A percentile compares a stretch with the other conserved stretches of the same genome.
phyloP scores from a whole-genome alignment of 2,329 filamentous ascomycete species.

The Nannizziopsis barbatae region DNA sequence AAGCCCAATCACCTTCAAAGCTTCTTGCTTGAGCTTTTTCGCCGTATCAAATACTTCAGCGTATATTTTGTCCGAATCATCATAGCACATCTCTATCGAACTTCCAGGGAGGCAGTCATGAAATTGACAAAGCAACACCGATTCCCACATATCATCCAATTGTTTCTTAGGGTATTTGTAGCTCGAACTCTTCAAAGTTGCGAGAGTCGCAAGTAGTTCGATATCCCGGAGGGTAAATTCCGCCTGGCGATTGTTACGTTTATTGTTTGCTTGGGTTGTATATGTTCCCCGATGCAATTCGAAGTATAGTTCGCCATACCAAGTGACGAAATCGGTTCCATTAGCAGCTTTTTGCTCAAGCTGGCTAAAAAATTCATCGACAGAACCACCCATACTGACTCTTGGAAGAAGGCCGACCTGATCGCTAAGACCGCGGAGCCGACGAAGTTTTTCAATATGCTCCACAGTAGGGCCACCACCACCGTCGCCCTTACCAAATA shows the following conservation, averaged over 20 bases:
- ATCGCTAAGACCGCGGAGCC: slow-evolving; percentile 85
- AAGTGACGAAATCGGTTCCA: slow-evolving; percentile 69
- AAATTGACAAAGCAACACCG: slow-evolving; percentile 84
- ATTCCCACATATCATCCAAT: slow-evolving; percentile 95
- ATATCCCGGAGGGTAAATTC: slow-evolving; percentile 79
- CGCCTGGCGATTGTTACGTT: slow-evolving; percentile 77
- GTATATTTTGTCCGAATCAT: slow-evolving; percentile 87
- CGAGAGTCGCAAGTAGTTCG: slow-evolving; percentile 76
- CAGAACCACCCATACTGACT: slow-evolving; percentile 76
- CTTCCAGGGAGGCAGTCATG: slow-evolving; percentile 94
- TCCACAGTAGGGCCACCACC: slow-evolving; percentile 90
- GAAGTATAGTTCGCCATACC: slow-evolving; percentile 97
- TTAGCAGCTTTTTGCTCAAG: slow-evolving; percentile 64
- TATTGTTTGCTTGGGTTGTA: slow-evolving; percentile 95
- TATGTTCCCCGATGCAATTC: slow-evolving; percentile 95
- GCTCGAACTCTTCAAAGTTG: slow-evolving; percentile 55
- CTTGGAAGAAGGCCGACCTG: slow-evolving; percentile 72
- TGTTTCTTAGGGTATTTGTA: slow-evolving; percentile 90
- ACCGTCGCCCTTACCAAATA: slow-evolving; percentile 94
- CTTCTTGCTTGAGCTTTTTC: slow-evolving; percentile 57
- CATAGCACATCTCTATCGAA: slow-evolving; percentile 95
- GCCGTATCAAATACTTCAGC: slow-evolving; percentile 69
- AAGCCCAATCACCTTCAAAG: slow-evolving; percentile 57
- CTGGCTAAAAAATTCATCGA: slow-evolving; percentile 86
- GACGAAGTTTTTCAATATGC: slow-evolving; percentile 85